Conservation (phyloP, 1,284 basidiomycete genomes). For the Ceratobasidium sp. region DNA sequence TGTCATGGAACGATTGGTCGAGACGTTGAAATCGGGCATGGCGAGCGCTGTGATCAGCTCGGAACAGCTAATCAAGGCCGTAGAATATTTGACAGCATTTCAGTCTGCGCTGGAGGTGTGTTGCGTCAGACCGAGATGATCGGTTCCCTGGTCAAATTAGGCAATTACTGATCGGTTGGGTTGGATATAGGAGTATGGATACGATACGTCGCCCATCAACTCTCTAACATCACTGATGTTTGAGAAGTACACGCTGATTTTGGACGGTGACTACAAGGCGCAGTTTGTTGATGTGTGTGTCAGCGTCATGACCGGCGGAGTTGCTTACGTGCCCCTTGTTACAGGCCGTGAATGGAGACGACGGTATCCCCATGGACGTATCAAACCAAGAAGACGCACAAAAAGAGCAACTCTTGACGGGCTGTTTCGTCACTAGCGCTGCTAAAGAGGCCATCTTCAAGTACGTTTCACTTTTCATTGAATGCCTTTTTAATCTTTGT, state of each 20-base stretch:
- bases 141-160: constrained; percentile 8
- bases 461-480: constrained; percentile 87
- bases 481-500: constrained; percentile 60
- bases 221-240: constrained; percentile 87
- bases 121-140: constrained; percentile 28
- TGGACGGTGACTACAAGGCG: constrained; percentile 82
- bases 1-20: constrained; percentile 78
- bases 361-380: constrained; percentile 90
- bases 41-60: constrained; percentile 49
- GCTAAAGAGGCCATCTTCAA: constrained; percentile 26
- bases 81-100: constrained; percentile 29
- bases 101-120: constrained; percentile 73
- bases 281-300: constrained; percentile 77
- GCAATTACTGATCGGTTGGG: background rate
- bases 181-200: constrained; percentile 74
- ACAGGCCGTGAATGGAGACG: constrained; percentile 89
- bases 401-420: constrained; percentile 23
- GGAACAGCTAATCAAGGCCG: constrained; percentile 14
- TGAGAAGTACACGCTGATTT: constrained; percentile 84
- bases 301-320: background rate
- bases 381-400: constrained; percentile 57
- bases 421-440: constrained; percentile 29
- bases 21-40: constrained; percentile 77
- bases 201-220: constrained; percentile 83
- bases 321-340: background rate